Base-by-base conservation (phyloP, 2,329 filamentous ascomycete species). In the Pseudopithomyces chartarum region DNA sequence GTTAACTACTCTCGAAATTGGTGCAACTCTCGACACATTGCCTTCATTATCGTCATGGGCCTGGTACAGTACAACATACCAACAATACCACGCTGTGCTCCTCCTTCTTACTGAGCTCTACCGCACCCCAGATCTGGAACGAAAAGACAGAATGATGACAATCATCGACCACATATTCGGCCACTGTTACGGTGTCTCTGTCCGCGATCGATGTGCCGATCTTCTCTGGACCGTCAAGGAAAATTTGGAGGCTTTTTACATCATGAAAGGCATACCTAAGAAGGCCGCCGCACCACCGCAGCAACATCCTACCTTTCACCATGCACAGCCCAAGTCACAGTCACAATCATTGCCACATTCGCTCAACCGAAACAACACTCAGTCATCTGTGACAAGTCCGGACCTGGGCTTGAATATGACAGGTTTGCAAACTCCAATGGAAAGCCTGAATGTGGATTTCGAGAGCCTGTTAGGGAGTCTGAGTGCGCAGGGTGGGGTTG, bases 111-210 rank as follows among this genome's bases (percentile, higher is more conserved):
- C 71, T 0, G 73, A 76, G 52, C 64, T 75, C 5, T 74, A 76
- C 57, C 69, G 73, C 23, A 76, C 73, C 1, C 73, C 73, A 0
- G 71, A 74, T 26, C 62, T 76, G 1, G 57, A 67, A 0, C 60
- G 68, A 6, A 75, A 72, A 60, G 71, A 76, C 38, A 62, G 73
- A 50, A 76, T 76, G 71, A 68, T 70, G 52, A 76, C 73, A 1
- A 74, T 76, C 43, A 75, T 76, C 56, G 73, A 75, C 59, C 73
- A 76, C 54, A 71, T 76, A 26, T 76, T 76, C 57, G 73, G 73
- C 2, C 73, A 76, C 58, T 75, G 73, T 60, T 76, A 76, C 55
- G 73, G 73, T 54, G 64, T 74, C 47, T 68, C 65, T 33, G 67
- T 76, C 1, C 64, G 70, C 19, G 71, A 76, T 46, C 68, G 73